Conservation (phyloP, 257 asterid species). For the Solanum peruvianum region DNA sequence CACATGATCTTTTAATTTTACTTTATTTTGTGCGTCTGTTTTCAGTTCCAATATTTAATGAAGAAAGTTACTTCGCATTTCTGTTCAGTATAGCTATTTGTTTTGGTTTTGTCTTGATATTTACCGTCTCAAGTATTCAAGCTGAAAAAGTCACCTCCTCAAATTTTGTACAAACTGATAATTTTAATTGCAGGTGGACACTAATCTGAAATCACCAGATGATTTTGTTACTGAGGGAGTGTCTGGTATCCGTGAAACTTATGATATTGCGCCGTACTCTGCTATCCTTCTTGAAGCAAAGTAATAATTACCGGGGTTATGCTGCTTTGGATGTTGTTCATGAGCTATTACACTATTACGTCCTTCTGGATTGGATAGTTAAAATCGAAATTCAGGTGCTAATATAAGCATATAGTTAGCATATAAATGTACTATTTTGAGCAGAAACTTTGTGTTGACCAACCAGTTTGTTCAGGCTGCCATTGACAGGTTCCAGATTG, state of each 20-base stretch:
- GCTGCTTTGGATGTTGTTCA: not conserved
- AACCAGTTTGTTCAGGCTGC: not conserved
- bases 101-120: not conserved
- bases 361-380: not conserved
- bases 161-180: not conserved
- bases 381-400: not conserved
- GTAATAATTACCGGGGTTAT: constrained; percentile 6
- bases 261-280: constrained; percentile 66
- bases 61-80: not conserved
- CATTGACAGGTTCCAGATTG: not conserved
- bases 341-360: not conserved
- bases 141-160: not conserved
- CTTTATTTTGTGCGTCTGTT: not conserved
- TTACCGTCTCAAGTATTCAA: not conserved
- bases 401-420: not conserved
- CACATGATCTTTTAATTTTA: not conserved
- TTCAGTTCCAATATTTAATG: not conserved
- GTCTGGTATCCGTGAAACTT: constrained; percentile 38
- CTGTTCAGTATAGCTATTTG: not conserved
- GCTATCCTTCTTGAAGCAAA: constrained; percentile 74
- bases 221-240: constrained; percentile 62
- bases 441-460: not conserved
- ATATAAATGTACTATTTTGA: not conserved
- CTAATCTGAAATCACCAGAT: constrained; percentile 66
- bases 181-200: constrained; percentile 59